Evolutionary conservation across 2,329 filamentous ascomycete species (phyloP), one percentile per base, ranked within the genome.

Genomic region (Trichoderma breve): DNA sequence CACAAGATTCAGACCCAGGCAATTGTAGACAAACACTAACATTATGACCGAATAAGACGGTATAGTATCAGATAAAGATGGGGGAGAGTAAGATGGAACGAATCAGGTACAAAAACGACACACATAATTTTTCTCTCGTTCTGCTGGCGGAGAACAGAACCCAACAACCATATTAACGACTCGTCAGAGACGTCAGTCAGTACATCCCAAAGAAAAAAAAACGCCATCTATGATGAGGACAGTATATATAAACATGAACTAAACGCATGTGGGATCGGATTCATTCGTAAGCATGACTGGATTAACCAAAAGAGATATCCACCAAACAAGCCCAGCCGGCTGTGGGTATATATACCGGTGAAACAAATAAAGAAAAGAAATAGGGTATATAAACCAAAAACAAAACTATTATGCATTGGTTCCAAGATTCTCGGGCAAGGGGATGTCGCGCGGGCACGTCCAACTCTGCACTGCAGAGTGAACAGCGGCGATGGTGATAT

Each of bases 281-380:
- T 60, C 69, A 51, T 71, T 71, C 69, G 53, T 71, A 71, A 71
- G 61, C 69, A 64, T 65, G 47, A 66, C 53, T 36, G 61, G 36
- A 47, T 70, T 47, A 61, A 65, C 62, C 60, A 71, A 71, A 67
- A 26, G 57, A 62, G 69, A 71, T 47, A 65, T 71, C 69, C 69
- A 65, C 69, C 69, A 71, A 71, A 71, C 51, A 66, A 71, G 62
- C 61, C 61, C 69, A 71, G 69, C 69, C 69, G 36, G 68, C 28
- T n/a, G 24, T 57, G 58, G 68, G 62, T 71, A 71, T 51, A 61
- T 53, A 61, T 53, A 36, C 69, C 36, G 62, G 69, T 60, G 53
- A 71, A 71, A 47, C 11, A 30, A 64, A 64, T 7, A 3, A 21
- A 64, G 64, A 58, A 32, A 34, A 18, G 57, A 55, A 21, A 43